Base-by-base conservation (phyloP, 371 early-diverging fungal species). In the Apophysomyces elegans region DNA sequence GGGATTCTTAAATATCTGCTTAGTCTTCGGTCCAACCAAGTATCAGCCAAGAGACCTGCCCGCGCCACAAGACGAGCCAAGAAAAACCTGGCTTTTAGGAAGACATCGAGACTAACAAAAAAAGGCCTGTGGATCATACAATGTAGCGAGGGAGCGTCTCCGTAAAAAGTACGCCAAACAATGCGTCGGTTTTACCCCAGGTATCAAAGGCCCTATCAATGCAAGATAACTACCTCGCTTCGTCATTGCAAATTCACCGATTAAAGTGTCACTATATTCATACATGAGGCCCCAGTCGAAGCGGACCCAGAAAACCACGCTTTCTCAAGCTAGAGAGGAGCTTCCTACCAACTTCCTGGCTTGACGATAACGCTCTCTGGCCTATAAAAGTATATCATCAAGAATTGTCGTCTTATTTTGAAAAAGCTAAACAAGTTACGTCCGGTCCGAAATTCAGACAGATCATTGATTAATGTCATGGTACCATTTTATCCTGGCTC, bases 231-330 rank as follows among this genome's bases (percentile, higher is more conserved):
- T 14, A 4, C 5, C 14, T 14, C 9, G 43, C 43, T 4, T 43
- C 14, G 4, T 4, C 9, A 9, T 43, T 4, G 43, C 14, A 14
- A 43, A 2, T 2, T 2, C 1, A 14, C 43, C 43, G 14, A 43
- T 14, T 9, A 43, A 1, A 14, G 14, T 1, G 43, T 4, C 14
- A 43, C 43, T 14, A 4, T 43, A 43, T 58, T 5, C 45, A 41
- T 14, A 35, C 66, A 61, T 57, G 43, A 39, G 41, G 59, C 58
- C 32, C 37, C 45, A 35, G 47, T 58, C 43, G 63, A 50, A 50
- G 63, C 54, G 21, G 62, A 59, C 56, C 56, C 47, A 21, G 59
- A 63, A 21, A 18, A 50, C 32, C 32, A 26, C 32, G 32, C 32
- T 26, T 26, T 0, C 2, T 26, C 32, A 26, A 26, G 32, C 32